Evolutionary conservation across 768 basidiomycete genomes (phyloP).

Genomic region (Tulasnella sp.): DNA sequence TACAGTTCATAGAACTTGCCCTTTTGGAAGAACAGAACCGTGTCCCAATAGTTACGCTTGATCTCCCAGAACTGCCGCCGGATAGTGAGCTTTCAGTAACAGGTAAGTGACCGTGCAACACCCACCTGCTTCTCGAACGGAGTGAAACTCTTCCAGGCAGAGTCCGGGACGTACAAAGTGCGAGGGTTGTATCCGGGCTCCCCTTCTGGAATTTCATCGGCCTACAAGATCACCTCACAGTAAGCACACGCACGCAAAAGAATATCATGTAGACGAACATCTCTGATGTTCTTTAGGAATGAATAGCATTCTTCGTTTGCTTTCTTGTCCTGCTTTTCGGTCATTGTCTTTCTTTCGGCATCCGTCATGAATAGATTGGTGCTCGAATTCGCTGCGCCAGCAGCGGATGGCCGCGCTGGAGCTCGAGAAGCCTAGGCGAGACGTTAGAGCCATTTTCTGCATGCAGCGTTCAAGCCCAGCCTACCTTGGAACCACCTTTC

Average conservation of each 20-base stretch:
- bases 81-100: background rate
- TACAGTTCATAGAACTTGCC: conserved; percentile 60
- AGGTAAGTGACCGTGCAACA: no score
- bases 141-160: conserved; percentile 74
- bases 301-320: conserved; percentile 64
- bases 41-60: conserved; percentile 96
- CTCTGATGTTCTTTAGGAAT: conserved; percentile 64
- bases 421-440: conserved; percentile 19
- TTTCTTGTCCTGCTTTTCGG: conserved; percentile 78
- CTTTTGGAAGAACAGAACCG: conserved; percentile 97
- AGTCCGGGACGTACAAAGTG: conserved; percentile 70
- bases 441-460: background rate
- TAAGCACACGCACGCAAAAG: background rate
- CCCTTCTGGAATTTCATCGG: conserved; percentile 69
- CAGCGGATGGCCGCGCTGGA: conserved; percentile 23
- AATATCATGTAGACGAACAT: conserved; percentile 42
- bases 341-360: conserved; percentile 67
- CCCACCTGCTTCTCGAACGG: conserved; percentile 90
- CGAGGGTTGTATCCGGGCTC: conserved; percentile 85
- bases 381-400: conserved; percentile 22
- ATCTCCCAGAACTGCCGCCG: conserved; percentile 51
- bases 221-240: conserved; percentile 39
- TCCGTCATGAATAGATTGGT: conserved; percentile 57
- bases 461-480: background rate
- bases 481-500: background rate